Evolutionary conservation across 441 rosid species (phyloP), one percentile per base, ranked within the genome.

Genomic region (Erysimum pusillum): DNA sequence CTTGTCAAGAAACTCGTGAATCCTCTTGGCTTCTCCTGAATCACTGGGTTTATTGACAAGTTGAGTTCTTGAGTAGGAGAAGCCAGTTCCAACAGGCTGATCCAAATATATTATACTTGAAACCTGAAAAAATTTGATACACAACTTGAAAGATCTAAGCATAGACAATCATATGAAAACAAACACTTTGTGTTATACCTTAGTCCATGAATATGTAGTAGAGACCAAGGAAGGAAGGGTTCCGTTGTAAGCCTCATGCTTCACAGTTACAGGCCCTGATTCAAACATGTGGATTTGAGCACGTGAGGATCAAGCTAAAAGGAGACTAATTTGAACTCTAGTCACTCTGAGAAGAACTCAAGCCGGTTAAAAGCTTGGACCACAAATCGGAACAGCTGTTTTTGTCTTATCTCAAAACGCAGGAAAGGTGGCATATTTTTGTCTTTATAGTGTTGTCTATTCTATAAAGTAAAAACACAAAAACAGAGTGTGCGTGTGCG

Each of bases 151-250:
- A 28, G 36, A 39, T 32, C 10, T 14, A 68, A 31, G 61, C 70
- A 63, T 6, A 52, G 39, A 54, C 34, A 7, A 5, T 60, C 36
- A 32, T 44, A 45, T 36, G 34, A 46, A 58, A 22, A 39, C n/a
- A 35, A 35, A 44, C 69, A 63, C 10, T 25, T 39, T 51, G 22
- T 62, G 58, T 4, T 69, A 28, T 28, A 85, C 97, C 87, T 87
- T 83, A 63, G 96, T 88, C 97, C 96, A 92, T 53, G 97, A 84
- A 77, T 84, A 67, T 10, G 89, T 88, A 76, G 90, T 92, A 31
- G 80, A 79, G 17, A 81, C 63, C 68, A 91, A 71, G 3, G 85
- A 79, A 11, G 98, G 98, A 69, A 85, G 67, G 81, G 89, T 87
- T 60, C 93, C 94, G 52, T 86, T 82, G 80, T 63, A 63, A 25